Conservation (phyloP, 1,139 yeast species). For the Yamadazyma spencermartinsiae region DNA sequence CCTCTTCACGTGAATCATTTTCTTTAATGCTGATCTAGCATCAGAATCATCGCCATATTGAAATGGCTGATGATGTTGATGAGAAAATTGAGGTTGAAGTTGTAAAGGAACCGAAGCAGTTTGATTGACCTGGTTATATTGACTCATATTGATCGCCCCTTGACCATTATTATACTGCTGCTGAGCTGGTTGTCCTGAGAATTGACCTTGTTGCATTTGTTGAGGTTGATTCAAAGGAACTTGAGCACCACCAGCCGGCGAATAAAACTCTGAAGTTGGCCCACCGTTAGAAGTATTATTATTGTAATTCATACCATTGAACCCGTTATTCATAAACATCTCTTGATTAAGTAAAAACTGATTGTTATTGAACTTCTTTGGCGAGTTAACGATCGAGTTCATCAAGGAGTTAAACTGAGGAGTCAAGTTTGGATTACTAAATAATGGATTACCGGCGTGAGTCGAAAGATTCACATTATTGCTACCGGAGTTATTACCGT, state of each 20-base stretch:
- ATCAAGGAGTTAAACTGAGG: conserved; percentile 47
- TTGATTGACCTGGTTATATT: not conserved
- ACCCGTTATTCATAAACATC: conserved; percentile 20
- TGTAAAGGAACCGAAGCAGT: conserved; percentile 3
- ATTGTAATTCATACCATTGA: conserved; percentile 4
- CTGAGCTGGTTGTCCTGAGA: not conserved
- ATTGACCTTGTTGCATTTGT: not conserved
- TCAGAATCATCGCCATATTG: conserved; percentile 34
- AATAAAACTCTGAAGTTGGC: conserved; percentile 6
- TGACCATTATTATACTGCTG: conserved; percentile 1
- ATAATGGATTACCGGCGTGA: not conserved
- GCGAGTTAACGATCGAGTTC: conserved; percentile 43
- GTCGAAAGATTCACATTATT: not conserved
- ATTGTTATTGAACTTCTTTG: conserved; percentile 25
- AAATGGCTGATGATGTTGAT: conserved; percentile 2
- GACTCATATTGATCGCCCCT: not conserved
- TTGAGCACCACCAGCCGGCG: conserved; percentile 4
- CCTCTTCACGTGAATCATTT: conserved; percentile 38
- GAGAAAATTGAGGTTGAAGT: conserved; percentile 6
- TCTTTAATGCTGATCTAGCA: conserved; percentile 44
- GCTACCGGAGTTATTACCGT: not conserved
- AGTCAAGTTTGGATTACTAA: conserved; percentile 28
- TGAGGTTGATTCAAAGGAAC: conserved; percentile 2
- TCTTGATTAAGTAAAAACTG: conserved; percentile 36
- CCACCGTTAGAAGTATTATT: conserved; percentile 2